Evolutionary conservation across 1,139 yeast species (phyloP), one percentile per base, ranked within the genome.

Genomic region (Wickerhamomyces sp.): DNA sequence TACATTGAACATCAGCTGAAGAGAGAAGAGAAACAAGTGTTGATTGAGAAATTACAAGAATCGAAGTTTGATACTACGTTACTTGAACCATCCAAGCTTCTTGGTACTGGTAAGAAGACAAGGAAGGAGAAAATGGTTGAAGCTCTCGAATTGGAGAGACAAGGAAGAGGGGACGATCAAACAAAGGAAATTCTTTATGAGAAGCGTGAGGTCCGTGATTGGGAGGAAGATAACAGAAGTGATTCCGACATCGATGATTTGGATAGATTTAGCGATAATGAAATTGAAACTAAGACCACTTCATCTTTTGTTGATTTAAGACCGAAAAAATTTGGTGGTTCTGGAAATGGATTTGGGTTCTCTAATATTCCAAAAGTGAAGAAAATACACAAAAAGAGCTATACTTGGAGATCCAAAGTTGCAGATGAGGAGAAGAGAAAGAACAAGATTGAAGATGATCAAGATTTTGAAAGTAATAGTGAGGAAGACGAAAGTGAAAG

Each of bases 1-100:
- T 82, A 80, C 52, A 79, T 81, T 23, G 96, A 88, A 42, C 94
- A 84, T 59, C 97, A 91, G 58, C 59, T 91, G 45, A 83, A 84
- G 48, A 72, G 95, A 55, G 95, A 89, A 56, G 97, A 91, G 61
- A 86, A 85, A 61, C 85, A 83, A 48, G 72, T 72, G 4, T 65
- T 91, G 38, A 65, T 91, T 30, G 79, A 80, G 40, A 89, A 88
- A 55, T 68, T 91, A 30, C 69, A 81, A 26, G 69, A 69, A 16
- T 78, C 94, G 2, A 76, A 79, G 44, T 71, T 89, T 29, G 95
- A 89, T 51, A 78, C 95, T 0, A 62, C 77, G 0, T 51, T 74
- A 14, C 63, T 86, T 46, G 78, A 78, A 16, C 81, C 91, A 26
- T 73, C 93, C 25, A 86, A 85, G 55, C 70, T 74, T 3, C 67